Evolutionary conservation across 2,329 filamentous ascomycete genomes (phyloP).

Genomic region (Trichoderma citrinoviride): DNA sequence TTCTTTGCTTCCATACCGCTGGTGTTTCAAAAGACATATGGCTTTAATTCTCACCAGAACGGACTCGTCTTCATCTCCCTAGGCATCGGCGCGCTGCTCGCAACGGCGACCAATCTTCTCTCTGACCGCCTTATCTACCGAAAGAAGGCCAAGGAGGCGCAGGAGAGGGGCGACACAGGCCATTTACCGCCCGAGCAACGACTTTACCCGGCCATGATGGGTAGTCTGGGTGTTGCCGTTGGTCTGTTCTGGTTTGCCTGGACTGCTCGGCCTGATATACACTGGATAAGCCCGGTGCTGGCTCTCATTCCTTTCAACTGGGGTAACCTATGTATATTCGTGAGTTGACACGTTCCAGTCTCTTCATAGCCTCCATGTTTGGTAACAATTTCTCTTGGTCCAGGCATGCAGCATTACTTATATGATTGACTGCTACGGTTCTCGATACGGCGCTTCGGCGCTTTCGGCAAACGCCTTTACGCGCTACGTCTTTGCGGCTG

Average conservation of each 20-base stretch:
- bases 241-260: conserved; percentile 28
- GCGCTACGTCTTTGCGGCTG: conserved; percentile 41
- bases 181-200: conserved; percentile 24
- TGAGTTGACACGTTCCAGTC: background rate
- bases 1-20: conserved; percentile 44
- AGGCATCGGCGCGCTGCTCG: conserved; percentile 21
- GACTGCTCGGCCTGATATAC: background rate
- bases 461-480: conserved; percentile 44
- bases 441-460: conserved; percentile 22
- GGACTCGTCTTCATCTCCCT: conserved; percentile 25
- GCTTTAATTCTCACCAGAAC: conserved; percentile 19
- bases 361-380: background rate
- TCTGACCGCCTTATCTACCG: conserved; percentile 21
- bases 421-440: conserved; percentile 26
- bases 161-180: background rate
- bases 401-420: conserved; percentile 22
- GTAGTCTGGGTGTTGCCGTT: conserved; percentile 23
- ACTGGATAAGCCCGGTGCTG: conserved; percentile 25
- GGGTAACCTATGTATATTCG: conserved; percentile 20
- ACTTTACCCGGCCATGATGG: conserved; percentile 25
- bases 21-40: conserved; percentile 23
- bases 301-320: conserved; percentile 25
- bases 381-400: background rate
- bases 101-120: conserved; percentile 6
- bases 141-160: background rate